Evolutionary conservation across 1,284 basidiomycete genomes (phyloP), one percentile per base, ranked within the genome.

Genomic region (Tilletia indica): DNA sequence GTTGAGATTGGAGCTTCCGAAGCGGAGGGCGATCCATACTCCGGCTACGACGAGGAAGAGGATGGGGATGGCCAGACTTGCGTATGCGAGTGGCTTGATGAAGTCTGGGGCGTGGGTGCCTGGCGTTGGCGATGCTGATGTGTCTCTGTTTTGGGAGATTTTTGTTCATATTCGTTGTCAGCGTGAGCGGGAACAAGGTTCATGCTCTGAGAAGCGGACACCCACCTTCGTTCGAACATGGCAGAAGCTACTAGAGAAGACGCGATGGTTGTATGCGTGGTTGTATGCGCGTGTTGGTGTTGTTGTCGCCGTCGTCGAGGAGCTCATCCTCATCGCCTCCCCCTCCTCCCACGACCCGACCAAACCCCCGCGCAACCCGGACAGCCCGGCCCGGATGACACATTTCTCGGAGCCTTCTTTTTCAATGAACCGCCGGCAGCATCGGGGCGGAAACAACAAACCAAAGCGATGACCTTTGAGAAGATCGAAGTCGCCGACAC

Each of bases 41-140:
- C 61, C 61, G 34, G 61, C 61, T n/a, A 64, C 12, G 61, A 64
- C 34, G 61, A 64, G 61, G 61, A 64, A 64, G 61, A 64, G 3
- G 61, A 64, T n/a, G 34, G 61, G 61, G 12, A 64, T 64, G 61
- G 36, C 36, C 4, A 64, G 61, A 38, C 36, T 39, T 5, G 61
- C 61, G 34, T 39, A 64, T 34, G 61, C 61, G 34, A 64, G 61
- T 9, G 61, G 61, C 2, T 25, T 64, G 61, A 64, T 64, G 36
- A 64, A 64, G 34, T 64, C 61, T n/a, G 61, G 61, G 34, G 61
- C 61, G 36, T 64, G 61, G 36, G 61, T 64, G 61, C 61, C 61
- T 39, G 61, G 61, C 8, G 61, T 39, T 25, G 61, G 61, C 34
- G 21, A 14, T 16, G 31, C 19, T 34, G 61, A 64, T 14, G 61